These are phyloP conservation scores for Protea cynaroides DNA, from an alignment of 164 flowering plant genomes.

Conservation along the genomic window DNA sequence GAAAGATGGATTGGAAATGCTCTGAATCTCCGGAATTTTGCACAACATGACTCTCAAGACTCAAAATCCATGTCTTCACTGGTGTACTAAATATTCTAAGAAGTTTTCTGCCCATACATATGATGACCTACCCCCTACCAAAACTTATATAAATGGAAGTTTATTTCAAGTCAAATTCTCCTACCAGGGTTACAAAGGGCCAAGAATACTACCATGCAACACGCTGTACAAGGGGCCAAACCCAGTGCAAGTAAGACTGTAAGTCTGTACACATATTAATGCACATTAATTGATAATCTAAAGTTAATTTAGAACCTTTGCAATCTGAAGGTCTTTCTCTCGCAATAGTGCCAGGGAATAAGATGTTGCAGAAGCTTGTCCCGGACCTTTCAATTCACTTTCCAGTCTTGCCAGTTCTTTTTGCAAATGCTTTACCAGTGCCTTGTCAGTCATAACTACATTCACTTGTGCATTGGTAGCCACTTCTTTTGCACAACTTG, in stretches of 20 bases:
- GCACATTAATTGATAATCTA: background rate
- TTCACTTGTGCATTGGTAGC: slow-evolving; percentile 79
- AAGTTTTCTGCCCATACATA: no score
- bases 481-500: slow-evolving; percentile 91
- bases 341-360: slow-evolving; percentile 42
- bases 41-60: no score
- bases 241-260: background rate
- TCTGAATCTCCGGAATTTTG: no score
- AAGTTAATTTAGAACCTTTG: slow-evolving; percentile 47
- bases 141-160: no score
- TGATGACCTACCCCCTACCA: no score
- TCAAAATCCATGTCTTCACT: no score
- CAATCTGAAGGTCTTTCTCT: slow-evolving; percentile 84
- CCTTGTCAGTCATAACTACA: slow-evolving; percentile 86
- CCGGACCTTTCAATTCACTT: slow-evolving; percentile 47
- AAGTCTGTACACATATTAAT: slow-evolving; percentile 1
- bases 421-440: slow-evolving; percentile 79
- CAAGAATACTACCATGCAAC: no score
- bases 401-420: slow-evolving; percentile 75
- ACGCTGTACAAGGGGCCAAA: no score
- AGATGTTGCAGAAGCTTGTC: slow-evolving; percentile 19
- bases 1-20: no score
- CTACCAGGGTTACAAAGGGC: no score
- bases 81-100: no score
- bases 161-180: no score